A percentile compares a stretch with the other conserved stretches of the same genome.
Evolutionary conservation across 2,329 filamentous ascomycete genomes (phyloP).

Genomic region (Aspergillus persii): DNA sequence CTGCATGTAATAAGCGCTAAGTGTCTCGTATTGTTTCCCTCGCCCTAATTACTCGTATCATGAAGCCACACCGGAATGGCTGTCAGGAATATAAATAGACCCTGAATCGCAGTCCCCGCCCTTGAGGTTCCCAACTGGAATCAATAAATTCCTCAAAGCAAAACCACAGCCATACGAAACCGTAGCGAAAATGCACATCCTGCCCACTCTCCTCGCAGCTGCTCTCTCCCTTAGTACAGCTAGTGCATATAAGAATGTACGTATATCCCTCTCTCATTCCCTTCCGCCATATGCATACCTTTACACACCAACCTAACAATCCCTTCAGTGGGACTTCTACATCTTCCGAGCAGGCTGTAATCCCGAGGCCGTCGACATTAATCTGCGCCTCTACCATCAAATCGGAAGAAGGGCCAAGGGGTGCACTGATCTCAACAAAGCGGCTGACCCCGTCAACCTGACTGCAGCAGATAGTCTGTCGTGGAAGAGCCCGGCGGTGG

Average conservation of each 20-base stretch:
- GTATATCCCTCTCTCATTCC: not conserved
- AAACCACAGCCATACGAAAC: not conserved
- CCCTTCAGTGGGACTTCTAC: not conserved
- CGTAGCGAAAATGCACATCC: not conserved
- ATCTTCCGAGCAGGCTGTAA: not conserved
- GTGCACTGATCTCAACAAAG: not conserved
- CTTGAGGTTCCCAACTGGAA: too few relatives aligned
- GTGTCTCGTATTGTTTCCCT: not conserved
- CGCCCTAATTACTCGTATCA: not conserved
- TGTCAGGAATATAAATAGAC: not conserved
- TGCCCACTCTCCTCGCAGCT: not conserved
- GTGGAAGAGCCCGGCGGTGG: not conserved
- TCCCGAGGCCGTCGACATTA: not conserved
- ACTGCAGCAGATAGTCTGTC: not conserved
- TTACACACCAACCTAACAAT: not conserved
- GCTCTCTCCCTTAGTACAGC: not conserved
- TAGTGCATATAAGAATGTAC: not conserved
- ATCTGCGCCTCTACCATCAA: not conserved
- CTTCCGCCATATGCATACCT: not conserved
- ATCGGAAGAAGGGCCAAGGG: not conserved
- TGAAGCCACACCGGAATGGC: not conserved
- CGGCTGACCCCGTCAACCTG: not conserved
- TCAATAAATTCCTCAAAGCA: not conserved
- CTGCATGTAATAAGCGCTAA: not conserved
- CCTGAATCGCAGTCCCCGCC: not conserved